Base-by-base conservation (phyloP, 805 yeast genomes). In the Sugiyamaella floridensis region DNA sequence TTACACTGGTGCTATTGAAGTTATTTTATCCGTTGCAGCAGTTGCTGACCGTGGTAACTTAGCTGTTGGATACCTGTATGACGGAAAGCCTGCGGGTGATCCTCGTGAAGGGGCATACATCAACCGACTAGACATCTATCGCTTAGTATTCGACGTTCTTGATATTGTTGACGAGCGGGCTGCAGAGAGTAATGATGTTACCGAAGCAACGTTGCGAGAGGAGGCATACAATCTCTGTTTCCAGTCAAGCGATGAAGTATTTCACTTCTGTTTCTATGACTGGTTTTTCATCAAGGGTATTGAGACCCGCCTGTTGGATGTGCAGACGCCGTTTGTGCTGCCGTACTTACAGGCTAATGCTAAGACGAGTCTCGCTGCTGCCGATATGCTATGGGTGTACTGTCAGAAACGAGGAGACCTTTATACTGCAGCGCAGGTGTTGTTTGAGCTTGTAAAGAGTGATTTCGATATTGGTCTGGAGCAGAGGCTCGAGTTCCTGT, bases 231-330 rank as follows among this genome's bases (percentile, higher is more conserved):
- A 78, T 8, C 76, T 84, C 15, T 87, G 93, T 52, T 81, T 89
- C 61, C 78, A 79, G 15, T 83, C 83, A 50, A 75, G 79, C 45
- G 98, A 93, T 65, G 86, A 84, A 62, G 67, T 82, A n/a, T 93
- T 93, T 76, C 99, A 93, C 58, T 89, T 83, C 69, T 86, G 87
- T 58, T 79, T 93, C 58, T 93, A 93, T 67, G 92, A 88, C 66
- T 93, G 98, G 97, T 83, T 89, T 60, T 83, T 89, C 34, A 70
- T 76, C 44, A 87, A 86, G 63, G 90, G 88, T 3, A 78, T 82
- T 28, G 83, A 87, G 55, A 93, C 85, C 52, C 80, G 86, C 56
- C 71, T 93, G 44, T 73, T 92, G 54, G 87, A 85, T 46, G 77
- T 92, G 52, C 86, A 87, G 50, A 88, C 97, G 0, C 86, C 90